Conservation (phyloP, 495 filamentous ascomycete genomes). For the Penicillium taxi region DNA sequence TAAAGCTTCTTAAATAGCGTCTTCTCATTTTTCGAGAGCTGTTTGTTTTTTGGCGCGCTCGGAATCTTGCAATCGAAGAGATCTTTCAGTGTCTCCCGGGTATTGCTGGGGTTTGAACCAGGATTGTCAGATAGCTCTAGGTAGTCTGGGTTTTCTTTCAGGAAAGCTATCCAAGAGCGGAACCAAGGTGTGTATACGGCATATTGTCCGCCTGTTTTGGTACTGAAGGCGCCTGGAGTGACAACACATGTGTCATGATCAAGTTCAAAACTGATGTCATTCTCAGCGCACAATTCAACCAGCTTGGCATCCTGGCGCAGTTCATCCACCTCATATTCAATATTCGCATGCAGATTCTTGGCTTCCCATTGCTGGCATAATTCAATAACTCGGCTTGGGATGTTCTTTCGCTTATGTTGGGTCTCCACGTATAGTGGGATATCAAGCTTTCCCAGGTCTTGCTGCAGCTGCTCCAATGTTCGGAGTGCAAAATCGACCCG, state of each 20-base stretch:
- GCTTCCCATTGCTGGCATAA: slow-evolving; percentile 67
- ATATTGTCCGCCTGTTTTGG: slow-evolving; percentile 66
- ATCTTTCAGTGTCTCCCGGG: slow-evolving; percentile 43
- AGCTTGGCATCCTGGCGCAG: slow-evolving; percentile 61
- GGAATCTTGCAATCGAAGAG: slow-evolving; percentile 64
- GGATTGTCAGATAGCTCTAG: slow-evolving; percentile 55
- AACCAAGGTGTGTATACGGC: slow-evolving; percentile 81
- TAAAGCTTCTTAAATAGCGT: slow-evolving; percentile 52
- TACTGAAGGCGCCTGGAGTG: slow-evolving; percentile 56
- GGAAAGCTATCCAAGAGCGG: slow-evolving; percentile 61
- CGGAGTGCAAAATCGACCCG: slow-evolving; percentile 75
- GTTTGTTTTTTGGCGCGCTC: slow-evolving; percentile 55
- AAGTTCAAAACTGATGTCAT: slow-evolving; percentile 54
- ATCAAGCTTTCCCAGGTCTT: slow-evolving; percentile 58
- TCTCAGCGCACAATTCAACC: slow-evolving; percentile 49
- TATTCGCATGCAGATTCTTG: slow-evolving; percentile 50
- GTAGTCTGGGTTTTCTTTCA: slow-evolving; percentile 59
- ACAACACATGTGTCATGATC: slow-evolving; percentile 80
- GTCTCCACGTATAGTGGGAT: slow-evolving; percentile 77
- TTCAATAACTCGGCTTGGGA: slow-evolving; percentile 59
- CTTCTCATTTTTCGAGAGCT: slow-evolving; percentile 50
- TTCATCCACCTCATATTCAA: slow-evolving; percentile 57
- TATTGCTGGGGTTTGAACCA: slow-evolving; percentile 47
- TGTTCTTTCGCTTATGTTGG: slow-evolving; percentile 53
- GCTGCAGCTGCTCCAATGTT: slow-evolving; percentile 54